These are phyloP conservation scores for Puccinia novopanici DNA, from an alignment of 1,284 basidiomycete genomes.

Conservation along the genomic window DNA sequence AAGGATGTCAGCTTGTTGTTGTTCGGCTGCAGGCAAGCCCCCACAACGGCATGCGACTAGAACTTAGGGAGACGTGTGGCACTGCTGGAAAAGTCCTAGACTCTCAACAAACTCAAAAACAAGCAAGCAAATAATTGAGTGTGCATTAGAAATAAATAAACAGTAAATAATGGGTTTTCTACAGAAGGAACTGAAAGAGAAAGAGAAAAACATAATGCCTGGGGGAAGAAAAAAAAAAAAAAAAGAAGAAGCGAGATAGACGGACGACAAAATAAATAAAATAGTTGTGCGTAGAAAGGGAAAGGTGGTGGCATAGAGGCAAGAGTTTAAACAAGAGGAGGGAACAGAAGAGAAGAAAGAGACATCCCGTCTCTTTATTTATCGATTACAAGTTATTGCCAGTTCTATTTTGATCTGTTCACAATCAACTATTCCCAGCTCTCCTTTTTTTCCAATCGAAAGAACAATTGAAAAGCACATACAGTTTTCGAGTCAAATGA, in stretches of 20 bases:
- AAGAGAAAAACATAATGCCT: constrained; percentile 4
- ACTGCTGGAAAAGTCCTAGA: no score
- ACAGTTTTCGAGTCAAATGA: not conserved
- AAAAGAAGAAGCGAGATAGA: not conserved
- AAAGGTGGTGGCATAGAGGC: not conserved
- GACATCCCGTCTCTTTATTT: constrained; percentile 1
- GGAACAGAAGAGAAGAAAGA: not conserved
- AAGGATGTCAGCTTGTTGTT: no score
- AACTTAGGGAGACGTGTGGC: no score
- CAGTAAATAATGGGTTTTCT: not conserved
- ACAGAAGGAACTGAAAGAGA: not conserved
- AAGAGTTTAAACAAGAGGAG: constrained; percentile 1
- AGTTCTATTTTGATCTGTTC: not conserved
- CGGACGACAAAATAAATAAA: not conserved
- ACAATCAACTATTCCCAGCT: not conserved
- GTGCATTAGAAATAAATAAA: constrained; percentile 1
- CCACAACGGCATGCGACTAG: no score
- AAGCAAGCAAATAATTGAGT: not conserved
- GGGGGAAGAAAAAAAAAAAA: not conserved
- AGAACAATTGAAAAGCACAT: constrained; percentile 12
- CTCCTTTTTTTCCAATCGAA: constrained; percentile 1
- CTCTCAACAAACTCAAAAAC: not conserved
- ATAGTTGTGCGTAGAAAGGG: not conserved
- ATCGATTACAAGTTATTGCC: constrained; percentile 4
- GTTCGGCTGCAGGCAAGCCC: no score